Percentiles rank a stretch among this genome's conserved stretches.
phyloP scores from a whole-genome alignment of 1,139 yeast species.

The Protomyces pachydermus region DNA sequence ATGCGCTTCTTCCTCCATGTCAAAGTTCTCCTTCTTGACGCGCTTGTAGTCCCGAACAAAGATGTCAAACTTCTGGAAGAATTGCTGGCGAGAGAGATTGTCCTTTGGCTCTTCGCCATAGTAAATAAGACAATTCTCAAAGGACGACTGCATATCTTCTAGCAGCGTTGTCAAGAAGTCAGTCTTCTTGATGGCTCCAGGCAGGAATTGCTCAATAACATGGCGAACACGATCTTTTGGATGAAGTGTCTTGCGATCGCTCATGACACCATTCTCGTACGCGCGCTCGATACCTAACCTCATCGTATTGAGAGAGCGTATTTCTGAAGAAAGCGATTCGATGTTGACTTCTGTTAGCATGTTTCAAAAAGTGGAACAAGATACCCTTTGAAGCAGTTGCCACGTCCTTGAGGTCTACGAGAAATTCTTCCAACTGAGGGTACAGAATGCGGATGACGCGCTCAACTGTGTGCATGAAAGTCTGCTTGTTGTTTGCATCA shows the following conservation, averaged over 20 bases:
- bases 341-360: conserved; percentile 2
- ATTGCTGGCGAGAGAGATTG: conserved; percentile 55
- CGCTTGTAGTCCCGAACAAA: conserved; percentile 71
- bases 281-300: conserved; percentile 43
- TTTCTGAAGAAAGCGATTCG: conserved; percentile 14
- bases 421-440: conserved; percentile 70
- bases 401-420: conserved; percentile 67
- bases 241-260: conserved; percentile 62
- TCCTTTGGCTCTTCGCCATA: conserved; percentile 79
- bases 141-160: conserved; percentile 51
- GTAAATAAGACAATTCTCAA: conserved; percentile 60
- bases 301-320: conserved; percentile 2
- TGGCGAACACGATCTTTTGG: conserved; percentile 67
- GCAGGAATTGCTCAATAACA: conserved; percentile 51
- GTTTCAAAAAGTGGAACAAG: conserved; percentile 33
- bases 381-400: conserved; percentile 55
- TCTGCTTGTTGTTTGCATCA: conserved; percentile 72
- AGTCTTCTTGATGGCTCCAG: conserved; percentile 59
- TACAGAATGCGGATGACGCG: conserved; percentile 68
- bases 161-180: conserved; percentile 54
- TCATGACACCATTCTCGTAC: conserved; percentile 64
- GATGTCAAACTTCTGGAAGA: conserved; percentile 66
- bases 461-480: conserved; percentile 83
- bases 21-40: conserved; percentile 69
- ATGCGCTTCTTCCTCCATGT: conserved; percentile 64